Evolutionary conservation across 805 yeast species (phyloP), one percentile per base, ranked within the genome.

Genomic region (Teunomyces aglyptinius): DNA sequence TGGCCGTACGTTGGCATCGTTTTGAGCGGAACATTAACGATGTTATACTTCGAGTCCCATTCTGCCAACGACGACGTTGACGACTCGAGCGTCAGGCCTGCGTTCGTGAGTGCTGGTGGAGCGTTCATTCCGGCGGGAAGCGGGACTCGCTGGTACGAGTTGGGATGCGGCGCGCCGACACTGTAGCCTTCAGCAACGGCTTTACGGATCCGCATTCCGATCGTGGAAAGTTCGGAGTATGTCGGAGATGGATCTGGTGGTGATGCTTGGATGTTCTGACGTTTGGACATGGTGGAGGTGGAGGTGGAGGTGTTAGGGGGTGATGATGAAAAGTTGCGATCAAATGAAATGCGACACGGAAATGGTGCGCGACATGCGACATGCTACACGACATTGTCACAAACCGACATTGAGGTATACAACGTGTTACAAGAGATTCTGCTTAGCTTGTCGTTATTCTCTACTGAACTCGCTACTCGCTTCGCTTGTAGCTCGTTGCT

Each of bases 171-270:
- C 8, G 42, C 10, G 6, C 22, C 33, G 5, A 26, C 54, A 12
- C 55, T 51, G 59, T 83, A 83, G 1, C 90, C 90, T 38, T 82
- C 82, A 28, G 78, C 71, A 3, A 85, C 80, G 2, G 85, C 73
- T 54, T 83, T 82, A 57, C 92, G 76, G 48, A 86, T 80, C 51
- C 89, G 73, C 89, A 83, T 85, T 0, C 89, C 90, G 5, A 85
- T 58, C 0, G 83, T 75, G 34, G 81, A 75, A 19, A 85, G 70
- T 20, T 69, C 63, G 38, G 63, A 71, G 11, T 62, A 58, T 34
- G 59, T 62, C n/a, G 65, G 67, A 57, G 59, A 61, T 33, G 39
- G 56, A 5, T 48, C 55, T 42, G 49, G 53, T 8, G 26, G 11
- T 3, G 12, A 3, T 5, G 39, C 7, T 4, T 36, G 13, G n/a